Conservation (phyloP, 108 stramenopile species). For the Nitzschia sp. region DNA sequence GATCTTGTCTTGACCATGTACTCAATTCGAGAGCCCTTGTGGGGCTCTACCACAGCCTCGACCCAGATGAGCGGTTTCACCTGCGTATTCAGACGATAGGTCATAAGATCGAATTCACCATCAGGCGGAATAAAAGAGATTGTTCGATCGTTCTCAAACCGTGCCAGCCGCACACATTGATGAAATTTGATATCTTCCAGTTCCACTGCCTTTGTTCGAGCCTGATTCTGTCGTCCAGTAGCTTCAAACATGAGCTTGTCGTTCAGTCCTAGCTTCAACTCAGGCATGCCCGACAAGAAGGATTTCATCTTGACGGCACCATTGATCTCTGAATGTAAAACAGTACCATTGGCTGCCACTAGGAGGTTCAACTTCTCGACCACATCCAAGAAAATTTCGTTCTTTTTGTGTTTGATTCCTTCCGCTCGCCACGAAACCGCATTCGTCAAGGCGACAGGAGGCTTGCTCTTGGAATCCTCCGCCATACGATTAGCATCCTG, state of each 20-base stretch:
- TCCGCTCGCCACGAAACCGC: constrained; percentile 98
- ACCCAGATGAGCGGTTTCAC: constrained; percentile 99
- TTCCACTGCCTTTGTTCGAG: constrained; percentile 91
- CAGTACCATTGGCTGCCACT: constrained; percentile 97
- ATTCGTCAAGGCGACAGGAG: constrained; percentile 97
- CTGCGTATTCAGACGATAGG: constrained; percentile 97
- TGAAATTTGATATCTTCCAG: constrained; percentile 99
- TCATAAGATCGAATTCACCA: constrained; percentile 99
- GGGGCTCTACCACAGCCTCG: constrained; percentile 97
- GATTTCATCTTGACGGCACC: constrained; percentile 95
- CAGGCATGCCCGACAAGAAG: constrained; percentile 98
- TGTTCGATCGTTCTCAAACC: constrained; percentile 99
- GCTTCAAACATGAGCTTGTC: constrained; percentile 98
- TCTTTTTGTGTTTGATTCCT: constrained; percentile 99
- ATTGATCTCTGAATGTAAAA: constrained; percentile 88
- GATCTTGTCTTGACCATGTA: constrained; percentile 99
- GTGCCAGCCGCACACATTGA: constrained; percentile 97
- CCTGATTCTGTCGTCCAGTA: constrained; percentile 63
- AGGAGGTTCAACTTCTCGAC: constrained; percentile 98
- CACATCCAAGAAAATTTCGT: constrained; percentile 99
- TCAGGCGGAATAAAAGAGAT: constrained; percentile 99
- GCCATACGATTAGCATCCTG: constrained; percentile 94
- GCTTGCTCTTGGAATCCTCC: constrained; percentile 75
- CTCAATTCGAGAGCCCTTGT: constrained; percentile 95
- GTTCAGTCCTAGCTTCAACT: constrained; percentile 97